Conservation (phyloP, 345 rosid species). For the Abelmoschus esculentus region DNA sequence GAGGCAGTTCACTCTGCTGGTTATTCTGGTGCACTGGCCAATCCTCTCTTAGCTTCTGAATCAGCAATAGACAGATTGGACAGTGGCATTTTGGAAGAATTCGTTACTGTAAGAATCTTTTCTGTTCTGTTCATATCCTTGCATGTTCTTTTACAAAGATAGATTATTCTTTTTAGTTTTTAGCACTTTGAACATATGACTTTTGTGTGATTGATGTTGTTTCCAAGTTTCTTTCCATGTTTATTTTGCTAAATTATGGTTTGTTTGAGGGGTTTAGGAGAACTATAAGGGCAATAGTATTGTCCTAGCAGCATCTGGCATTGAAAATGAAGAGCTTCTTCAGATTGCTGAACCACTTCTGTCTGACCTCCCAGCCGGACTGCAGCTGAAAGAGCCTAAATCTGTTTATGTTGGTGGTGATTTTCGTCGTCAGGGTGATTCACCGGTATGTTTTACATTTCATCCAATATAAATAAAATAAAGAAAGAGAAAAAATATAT, state of each 20-base stretch:
- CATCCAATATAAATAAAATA: constrained; percentile 13
- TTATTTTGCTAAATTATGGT: constrained; percentile 10
- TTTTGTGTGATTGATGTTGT: neutral
- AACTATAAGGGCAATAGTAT: constrained; percentile 61
- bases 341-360: constrained; percentile 58
- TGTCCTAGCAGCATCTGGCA: constrained; percentile 68
- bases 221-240: neutral
- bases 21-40: constrained; percentile 57
- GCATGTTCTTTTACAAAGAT: neutral
- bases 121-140: neutral
- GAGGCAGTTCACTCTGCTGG: constrained; percentile 73
- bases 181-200: neutral
- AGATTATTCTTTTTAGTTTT: no score
- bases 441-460: constrained; percentile 28
- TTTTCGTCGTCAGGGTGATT: constrained; percentile 57
- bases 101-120: constrained; percentile 44
- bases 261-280: constrained; percentile 36
- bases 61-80: constrained; percentile 43
- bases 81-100: constrained; percentile 46
- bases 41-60: constrained; percentile 57
- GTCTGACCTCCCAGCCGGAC: constrained; percentile 49
- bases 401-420: constrained; percentile 71
- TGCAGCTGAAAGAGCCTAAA: constrained; percentile 30
- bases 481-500: neutral
- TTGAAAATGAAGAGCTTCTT: constrained; percentile 57